Evolutionary conservation across 1,139 yeast genomes (phyloP), one percentile per base, ranked within the genome.

Genomic region (Geotrichum australiense): DNA sequence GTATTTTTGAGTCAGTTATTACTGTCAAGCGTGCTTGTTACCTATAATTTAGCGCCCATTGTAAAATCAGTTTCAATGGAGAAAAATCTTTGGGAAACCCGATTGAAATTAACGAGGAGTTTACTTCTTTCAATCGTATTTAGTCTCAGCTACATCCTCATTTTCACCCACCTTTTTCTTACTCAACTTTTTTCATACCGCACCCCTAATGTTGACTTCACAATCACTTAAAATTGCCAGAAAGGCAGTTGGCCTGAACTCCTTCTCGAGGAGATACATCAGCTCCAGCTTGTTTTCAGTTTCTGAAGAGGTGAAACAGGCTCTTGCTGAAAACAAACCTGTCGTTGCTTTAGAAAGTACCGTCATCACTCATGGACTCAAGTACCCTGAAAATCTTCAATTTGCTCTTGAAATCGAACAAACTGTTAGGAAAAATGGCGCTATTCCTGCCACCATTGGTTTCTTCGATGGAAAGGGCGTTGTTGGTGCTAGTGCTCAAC

Each of bases 331-430:
- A 5, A 68, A 69, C 21, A 61, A 50, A 30, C 94, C 95, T 0
- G 73, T 85, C 6, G 91, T 85, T 0, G 80, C 95, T 0, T 63
- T 85, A 5, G 96, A 87, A 56, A 78, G 87, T 15, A 86, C 96
- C 7, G 87, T 86, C 54, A 78, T 87, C 50, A 81, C 95, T 5
- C 96, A 87, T 65, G 96, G 96, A 0, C 69, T 86, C 39, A 95
- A 95, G 5, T 83, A 65, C 56, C 96, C 96, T 0, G 72, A 73
- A 34, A 86, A 87, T 54, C 55, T 83, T 10, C 68, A 70, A 19
- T 80, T 86, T 86, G 95, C 95, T 0, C 55, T 56, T 25, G 62
- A 67, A 1, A 94, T 84, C 1, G 95, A 86, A 58, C 49, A 61
- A 11, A 66, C 71, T 7, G 72, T 86, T 21, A 66, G 94, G 33